A percentile compares a stretch with the other conserved stretches of the same genome.
phyloP scores from a whole-genome alignment of 2,329 filamentous ascomycete species.

The Pseudocercospora vitis region DNA sequence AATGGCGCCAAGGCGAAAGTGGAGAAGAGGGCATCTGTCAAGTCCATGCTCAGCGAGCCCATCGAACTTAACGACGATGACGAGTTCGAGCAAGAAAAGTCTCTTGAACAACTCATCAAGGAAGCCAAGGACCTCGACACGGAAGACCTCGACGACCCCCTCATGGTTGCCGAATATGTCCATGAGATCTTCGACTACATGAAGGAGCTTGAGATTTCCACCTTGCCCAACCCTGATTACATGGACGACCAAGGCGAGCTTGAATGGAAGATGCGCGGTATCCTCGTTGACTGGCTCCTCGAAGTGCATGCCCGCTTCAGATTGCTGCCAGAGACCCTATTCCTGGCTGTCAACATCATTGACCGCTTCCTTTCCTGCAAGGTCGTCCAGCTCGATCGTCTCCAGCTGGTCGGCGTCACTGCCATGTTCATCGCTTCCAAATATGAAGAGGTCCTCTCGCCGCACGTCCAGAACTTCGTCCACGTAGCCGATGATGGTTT shows the following conservation, averaged over 20 bases:
- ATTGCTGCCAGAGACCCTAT: conserved; percentile 91
- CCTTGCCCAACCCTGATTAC: conserved; percentile 86
- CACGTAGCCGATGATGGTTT: conserved; percentile 97
- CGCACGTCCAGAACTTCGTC: conserved; percentile 94
- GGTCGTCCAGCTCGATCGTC: conserved; percentile 90
- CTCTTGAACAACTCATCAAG: conserved; percentile 40
- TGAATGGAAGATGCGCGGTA: conserved; percentile 98
- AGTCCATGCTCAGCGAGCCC: conserved; percentile 24
- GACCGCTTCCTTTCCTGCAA: conserved; percentile 96
- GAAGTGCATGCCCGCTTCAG: conserved; percentile 98
- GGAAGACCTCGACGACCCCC: conserved; percentile 87
- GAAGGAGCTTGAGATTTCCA: conserved; percentile 75
- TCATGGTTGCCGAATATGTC: conserved; percentile 98
- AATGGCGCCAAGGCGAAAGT: conserved; percentile 39
- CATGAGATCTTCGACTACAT: conserved; percentile 97
- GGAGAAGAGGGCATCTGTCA: conserved; percentile 48
- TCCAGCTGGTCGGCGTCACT: conserved; percentile 94
- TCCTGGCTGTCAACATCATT: conserved; percentile 96
- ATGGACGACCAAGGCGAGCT: conserved; percentile 93
- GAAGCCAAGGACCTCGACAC: conserved; percentile 68
- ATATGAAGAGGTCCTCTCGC: conserved; percentile 96
- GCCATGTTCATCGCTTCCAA: conserved; percentile 99
- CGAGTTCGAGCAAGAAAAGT: conserved; percentile 40
- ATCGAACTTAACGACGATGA: conserved; percentile 38
- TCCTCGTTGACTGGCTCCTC: conserved; percentile 96